phyloP scores from a whole-genome alignment of 106 monocot species.

The Acorus calamus region DNA sequence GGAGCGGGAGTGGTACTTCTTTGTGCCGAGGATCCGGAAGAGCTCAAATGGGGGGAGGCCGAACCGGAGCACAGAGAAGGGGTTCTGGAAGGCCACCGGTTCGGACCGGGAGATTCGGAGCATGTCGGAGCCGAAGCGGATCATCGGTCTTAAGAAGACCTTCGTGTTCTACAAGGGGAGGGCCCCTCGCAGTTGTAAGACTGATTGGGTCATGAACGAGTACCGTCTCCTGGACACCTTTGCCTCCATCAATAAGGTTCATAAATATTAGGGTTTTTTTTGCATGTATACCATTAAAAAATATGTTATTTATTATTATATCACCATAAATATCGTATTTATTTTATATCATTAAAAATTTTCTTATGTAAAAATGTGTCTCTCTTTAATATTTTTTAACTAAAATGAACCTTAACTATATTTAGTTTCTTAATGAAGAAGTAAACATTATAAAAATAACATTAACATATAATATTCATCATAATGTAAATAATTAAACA shows the following conservation, averaged over 20 bases:
- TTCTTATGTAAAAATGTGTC: too few relatives aligned
- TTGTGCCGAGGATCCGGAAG: constrained; percentile 68
- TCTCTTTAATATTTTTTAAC: too few relatives aligned
- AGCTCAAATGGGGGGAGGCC: constrained; percentile 50
- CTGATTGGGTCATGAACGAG: constrained; percentile 95
- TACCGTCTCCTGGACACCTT: constrained; percentile 45
- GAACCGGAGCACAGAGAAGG: constrained; percentile 65
- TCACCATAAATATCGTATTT: too few relatives aligned
- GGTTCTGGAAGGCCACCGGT: constrained; percentile 96
- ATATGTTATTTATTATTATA: too few relatives aligned
- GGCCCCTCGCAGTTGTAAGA: constrained; percentile 60
- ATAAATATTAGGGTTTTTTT: too few relatives aligned
- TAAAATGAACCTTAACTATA: too few relatives aligned
- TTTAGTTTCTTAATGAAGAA: too few relatives aligned
- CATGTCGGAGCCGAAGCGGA: constrained; percentile 37
- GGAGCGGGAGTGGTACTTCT: constrained; percentile 94
- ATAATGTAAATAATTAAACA: too few relatives aligned
- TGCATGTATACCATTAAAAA: too few relatives aligned
- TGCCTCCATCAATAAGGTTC: neutral
- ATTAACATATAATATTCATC: too few relatives aligned
- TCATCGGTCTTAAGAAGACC: constrained; percentile 85
- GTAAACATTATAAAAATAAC: too few relatives aligned
- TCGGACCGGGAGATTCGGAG: constrained; percentile 60
- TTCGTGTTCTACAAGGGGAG: constrained; percentile 72
- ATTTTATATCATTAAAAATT: too few relatives aligned